phyloP scores from a whole-genome alignment of 2,329 filamentous ascomycete genomes.

The Achaetomium macrosporum region DNA sequence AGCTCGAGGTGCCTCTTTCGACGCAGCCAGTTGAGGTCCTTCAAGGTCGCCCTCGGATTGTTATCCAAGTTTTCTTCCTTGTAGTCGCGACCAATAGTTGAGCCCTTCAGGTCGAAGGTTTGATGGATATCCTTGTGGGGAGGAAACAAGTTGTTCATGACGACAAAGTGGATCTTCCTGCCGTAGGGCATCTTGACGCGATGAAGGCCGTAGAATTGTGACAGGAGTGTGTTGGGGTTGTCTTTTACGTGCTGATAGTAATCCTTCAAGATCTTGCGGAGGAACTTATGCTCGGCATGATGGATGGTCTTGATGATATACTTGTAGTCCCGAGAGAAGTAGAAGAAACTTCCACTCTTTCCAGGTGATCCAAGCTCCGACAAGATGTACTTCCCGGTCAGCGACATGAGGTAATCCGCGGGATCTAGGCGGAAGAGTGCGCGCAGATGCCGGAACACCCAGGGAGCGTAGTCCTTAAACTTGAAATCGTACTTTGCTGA shows the following conservation, averaged over 20 bases:
- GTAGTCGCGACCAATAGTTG: slow-evolving; percentile 88
- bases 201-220: slow-evolving; percentile 95
- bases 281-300: slow-evolving; percentile 84
- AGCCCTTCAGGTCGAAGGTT: slow-evolving; percentile 95
- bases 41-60: slow-evolving; percentile 88
- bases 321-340: slow-evolving; percentile 98
- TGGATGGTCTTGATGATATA: slow-evolving; percentile 99
- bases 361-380: slow-evolving; percentile 95
- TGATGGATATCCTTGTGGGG: slow-evolving; percentile 95
- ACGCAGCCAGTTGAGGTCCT: slow-evolving; percentile 94
- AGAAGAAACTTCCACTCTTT: slow-evolving; percentile 99
- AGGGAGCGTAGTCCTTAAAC: slow-evolving; percentile 99
- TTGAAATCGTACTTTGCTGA: slow-evolving; percentile 99
- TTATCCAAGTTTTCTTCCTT: slow-evolving; percentile 79
- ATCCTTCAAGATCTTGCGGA: slow-evolving; percentile 76
- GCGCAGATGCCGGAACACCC: slow-evolving; percentile 93
- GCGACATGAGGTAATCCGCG: slow-evolving; percentile 94
- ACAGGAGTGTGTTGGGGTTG: slow-evolving; percentile 94
- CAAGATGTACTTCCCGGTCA: slow-evolving; percentile 97
- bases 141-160: slow-evolving; percentile 99
- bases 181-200: slow-evolving; percentile 98
- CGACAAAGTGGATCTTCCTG: slow-evolving; percentile 97
- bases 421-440: slow-evolving; percentile 86
- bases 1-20: slow-evolving; percentile 81
- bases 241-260: slow-evolving; percentile 90